These are phyloP conservation scores for Epicoccum sorghinum DNA, from an alignment of 2,329 filamentous ascomycete species.

Conservation along the genomic window DNA sequence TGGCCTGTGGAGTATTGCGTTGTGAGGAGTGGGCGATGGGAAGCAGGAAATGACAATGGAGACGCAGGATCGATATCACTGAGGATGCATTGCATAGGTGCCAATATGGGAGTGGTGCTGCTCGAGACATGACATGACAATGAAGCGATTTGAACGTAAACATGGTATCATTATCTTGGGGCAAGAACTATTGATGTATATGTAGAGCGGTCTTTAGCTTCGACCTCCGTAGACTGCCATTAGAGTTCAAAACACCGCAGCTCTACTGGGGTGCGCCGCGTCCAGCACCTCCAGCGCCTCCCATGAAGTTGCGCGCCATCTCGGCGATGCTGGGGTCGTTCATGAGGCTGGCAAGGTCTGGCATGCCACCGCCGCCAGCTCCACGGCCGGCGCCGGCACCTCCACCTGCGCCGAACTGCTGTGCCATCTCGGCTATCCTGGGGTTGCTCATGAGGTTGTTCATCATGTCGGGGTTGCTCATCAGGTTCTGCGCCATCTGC, in stretches of 20 bases:
- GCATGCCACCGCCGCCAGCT: constrained; percentile 77
- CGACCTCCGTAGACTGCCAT: background rate
- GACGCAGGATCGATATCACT: too few species aligned
- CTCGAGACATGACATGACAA: background rate
- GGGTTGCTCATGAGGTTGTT: constrained; percentile 94
- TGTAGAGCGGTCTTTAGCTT: background rate
- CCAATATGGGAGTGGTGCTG: background rate
- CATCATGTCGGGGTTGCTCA: constrained; percentile 96
- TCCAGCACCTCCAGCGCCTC: constrained; percentile 44
- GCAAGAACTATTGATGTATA: constrained; percentile 3
- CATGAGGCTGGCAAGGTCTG: constrained; percentile 85
- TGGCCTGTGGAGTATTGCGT: constrained; percentile 80
- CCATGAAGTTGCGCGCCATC: constrained; percentile 77
- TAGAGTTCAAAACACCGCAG: background rate
- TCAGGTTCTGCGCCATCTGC: constrained; percentile 94
- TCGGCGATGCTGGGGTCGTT: constrained; percentile 89
- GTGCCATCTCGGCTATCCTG: constrained; percentile 83
- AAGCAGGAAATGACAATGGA: too few species aligned
- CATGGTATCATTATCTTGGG: too few species aligned
- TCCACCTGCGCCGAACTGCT: constrained; percentile 65
- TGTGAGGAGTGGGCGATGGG: constrained; percentile 31
- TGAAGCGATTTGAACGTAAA: constrained; percentile 7
- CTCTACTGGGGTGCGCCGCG: constrained; percentile 30
- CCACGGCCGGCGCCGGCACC: constrained; percentile 49
- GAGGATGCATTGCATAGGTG: too few species aligned